Evolutionary conservation across 163 green algal species (phyloP).

Genomic region (Volvox carteri): DNA sequence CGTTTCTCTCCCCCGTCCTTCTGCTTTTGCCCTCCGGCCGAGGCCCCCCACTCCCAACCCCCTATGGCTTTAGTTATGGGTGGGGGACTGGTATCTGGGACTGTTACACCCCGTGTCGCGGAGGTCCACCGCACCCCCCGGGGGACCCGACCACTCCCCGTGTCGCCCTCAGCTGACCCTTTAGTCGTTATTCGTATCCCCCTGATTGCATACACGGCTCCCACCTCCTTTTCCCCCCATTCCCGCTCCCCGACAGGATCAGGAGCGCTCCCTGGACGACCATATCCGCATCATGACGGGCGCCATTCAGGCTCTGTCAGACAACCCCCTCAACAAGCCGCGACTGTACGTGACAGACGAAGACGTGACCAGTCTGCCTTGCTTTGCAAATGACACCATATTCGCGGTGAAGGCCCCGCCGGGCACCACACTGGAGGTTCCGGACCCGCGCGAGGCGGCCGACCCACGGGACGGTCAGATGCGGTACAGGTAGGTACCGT

Average conservation of each 20-base stretch:
- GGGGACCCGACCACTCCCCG: no score
- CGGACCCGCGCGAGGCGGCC: conserved; percentile 72
- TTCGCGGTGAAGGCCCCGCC: conserved; percentile 92
- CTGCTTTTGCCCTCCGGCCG: no score
- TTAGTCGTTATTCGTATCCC: no score
- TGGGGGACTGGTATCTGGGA: no score
- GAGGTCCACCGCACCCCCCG: no score
- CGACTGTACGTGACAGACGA: conserved; percentile 88
- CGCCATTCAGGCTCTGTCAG: conserved; percentile 65
- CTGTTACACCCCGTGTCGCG: no score
- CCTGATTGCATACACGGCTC: no score
- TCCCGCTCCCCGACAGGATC: conserved; percentile 62
- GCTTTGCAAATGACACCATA: conserved; percentile 87
- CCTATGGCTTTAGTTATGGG: no score
- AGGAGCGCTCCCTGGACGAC: conserved; percentile 73
- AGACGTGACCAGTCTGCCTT: conserved; percentile 80
- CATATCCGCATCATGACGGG: conserved; percentile 60
- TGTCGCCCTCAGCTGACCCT: no score
- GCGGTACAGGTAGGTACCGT: conserved; percentile 45
- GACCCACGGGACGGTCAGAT: conserved; percentile 27
- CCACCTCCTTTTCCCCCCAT: no score
- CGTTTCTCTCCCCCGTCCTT: no score
- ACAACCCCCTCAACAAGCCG: conserved; percentile 73
- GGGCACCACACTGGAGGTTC: conserved; percentile 91
- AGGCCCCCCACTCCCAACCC: no score